Evolutionary conservation across 1,284 basidiomycete species (phyloP).

Genomic region (Cryptococcus jaspeensis): DNA sequence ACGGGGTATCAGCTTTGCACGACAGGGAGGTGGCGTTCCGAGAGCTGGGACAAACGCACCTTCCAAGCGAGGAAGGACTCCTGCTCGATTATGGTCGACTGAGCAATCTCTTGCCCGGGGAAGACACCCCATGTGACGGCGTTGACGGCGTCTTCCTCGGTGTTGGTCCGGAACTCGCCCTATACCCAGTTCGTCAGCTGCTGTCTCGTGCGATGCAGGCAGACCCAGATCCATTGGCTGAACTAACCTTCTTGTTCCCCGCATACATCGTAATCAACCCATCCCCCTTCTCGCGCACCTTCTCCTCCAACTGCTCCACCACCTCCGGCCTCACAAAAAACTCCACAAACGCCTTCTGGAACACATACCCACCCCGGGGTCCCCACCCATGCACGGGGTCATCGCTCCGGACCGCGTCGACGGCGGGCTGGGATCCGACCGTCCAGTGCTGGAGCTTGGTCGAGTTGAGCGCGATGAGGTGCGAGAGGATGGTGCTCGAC

Average conservation of each 20-base stretch:
- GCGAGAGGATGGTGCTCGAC: conserved; percentile 74
- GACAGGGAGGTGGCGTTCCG: background rate
- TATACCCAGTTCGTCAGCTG: conserved; percentile 37
- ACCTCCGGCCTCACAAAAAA: conserved; percentile 75
- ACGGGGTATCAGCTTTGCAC: background rate
- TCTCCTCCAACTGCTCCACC: conserved; percentile 64
- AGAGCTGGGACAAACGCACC: conserved; percentile 53
- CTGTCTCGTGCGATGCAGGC: background rate
- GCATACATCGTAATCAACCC: conserved; percentile 83
- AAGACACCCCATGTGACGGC: conserved; percentile 99
- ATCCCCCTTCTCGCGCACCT: conserved; percentile 58
- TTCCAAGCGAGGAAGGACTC: conserved; percentile 98
- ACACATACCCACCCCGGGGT: conserved; percentile 86
- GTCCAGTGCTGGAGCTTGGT: conserved; percentile 81
- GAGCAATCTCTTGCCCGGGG: conserved; percentile 95
- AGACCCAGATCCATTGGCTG: no score
- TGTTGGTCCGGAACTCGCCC: conserved; percentile 92
- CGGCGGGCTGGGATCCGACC: conserved; percentile 92
- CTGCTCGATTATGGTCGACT: conserved; percentile 97
- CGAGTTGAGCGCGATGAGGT: conserved; percentile 70
- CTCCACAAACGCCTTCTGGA: conserved; percentile 97
- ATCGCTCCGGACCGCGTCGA: conserved; percentile 73
- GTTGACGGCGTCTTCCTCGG: conserved; percentile 86
- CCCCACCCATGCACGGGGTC: conserved; percentile 88
- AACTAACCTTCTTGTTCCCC: conserved; percentile 68